phyloP scores from a whole-genome alignment of 441 rosid species.

The Metrosideros polymorpha region DNA sequence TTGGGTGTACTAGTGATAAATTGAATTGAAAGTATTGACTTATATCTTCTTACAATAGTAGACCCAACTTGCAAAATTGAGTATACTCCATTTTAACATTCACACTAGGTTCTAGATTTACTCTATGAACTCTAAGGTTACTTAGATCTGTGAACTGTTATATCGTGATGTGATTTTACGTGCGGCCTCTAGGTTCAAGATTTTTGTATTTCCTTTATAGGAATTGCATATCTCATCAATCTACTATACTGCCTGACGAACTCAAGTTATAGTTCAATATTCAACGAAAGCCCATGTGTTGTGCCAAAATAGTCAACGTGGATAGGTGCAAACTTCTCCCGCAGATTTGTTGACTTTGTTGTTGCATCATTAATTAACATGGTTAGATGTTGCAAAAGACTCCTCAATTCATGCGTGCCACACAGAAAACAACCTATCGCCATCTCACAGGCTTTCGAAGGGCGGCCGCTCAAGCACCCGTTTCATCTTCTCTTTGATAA shows the following conservation, averaged over 20 bases:
- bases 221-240: background rate
- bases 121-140: background rate
- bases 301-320: background rate
- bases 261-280: background rate
- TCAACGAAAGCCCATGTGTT: background rate
- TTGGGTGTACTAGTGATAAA: background rate
- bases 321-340: background rate
- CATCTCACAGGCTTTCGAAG: background rate
- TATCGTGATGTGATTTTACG: background rate
- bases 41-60: background rate
- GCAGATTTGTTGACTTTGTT: background rate
- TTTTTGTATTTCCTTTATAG: background rate
- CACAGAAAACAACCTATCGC: background rate
- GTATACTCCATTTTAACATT: background rate
- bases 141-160: background rate
- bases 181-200: background rate
- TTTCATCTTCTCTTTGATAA: background rate
- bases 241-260: background rate
- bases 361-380: background rate
- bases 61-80: background rate
- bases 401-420: background rate
- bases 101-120: background rate
- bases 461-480: background rate
- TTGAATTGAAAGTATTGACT: background rate
- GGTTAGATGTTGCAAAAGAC: background rate